phyloP scores from a whole-genome alignment of 305 asterid genomes.

The Caryopteris hybrid region DNA sequence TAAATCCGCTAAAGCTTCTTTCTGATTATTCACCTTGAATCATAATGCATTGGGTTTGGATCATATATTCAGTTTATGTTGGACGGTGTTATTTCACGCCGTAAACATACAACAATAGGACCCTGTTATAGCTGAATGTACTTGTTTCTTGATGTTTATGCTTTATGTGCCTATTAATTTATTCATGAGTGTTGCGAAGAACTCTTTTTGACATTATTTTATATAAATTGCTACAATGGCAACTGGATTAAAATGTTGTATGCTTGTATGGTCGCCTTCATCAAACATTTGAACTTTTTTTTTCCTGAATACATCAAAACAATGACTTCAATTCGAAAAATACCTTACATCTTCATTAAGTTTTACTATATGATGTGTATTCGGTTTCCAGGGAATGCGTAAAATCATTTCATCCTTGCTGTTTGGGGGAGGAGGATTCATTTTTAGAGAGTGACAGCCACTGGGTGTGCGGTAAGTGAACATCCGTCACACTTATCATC shows the following conservation, averaged over 20 bases:
- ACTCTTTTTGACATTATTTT: background rate
- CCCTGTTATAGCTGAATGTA: too few species aligned
- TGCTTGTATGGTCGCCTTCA: too few species aligned
- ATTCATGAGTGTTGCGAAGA: background rate
- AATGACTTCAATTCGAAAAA: background rate
- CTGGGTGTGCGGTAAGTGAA: constrained; percentile 72
- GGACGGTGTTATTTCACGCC: too few species aligned
- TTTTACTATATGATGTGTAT: background rate
- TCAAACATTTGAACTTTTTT: background rate
- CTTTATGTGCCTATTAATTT: background rate
- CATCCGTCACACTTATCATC: background rate
- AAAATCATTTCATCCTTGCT: constrained; percentile 68
- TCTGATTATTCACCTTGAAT: background rate
- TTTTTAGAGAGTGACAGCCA: constrained; percentile 30
- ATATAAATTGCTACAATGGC: constrained; percentile 6
- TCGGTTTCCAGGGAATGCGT: constrained; percentile 59
- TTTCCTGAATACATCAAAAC: background rate
- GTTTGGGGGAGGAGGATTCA: constrained; percentile 50
- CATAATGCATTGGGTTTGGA: background rate
- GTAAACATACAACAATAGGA: too few species aligned
- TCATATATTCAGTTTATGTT: too few species aligned
- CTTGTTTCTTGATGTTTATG: background rate
- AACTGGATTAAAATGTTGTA: too few species aligned
- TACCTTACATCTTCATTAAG: background rate
- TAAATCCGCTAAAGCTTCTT: background rate